Base-by-base conservation (phyloP, 148 eudicot genomes). In the Linanthus parryae region DNA sequence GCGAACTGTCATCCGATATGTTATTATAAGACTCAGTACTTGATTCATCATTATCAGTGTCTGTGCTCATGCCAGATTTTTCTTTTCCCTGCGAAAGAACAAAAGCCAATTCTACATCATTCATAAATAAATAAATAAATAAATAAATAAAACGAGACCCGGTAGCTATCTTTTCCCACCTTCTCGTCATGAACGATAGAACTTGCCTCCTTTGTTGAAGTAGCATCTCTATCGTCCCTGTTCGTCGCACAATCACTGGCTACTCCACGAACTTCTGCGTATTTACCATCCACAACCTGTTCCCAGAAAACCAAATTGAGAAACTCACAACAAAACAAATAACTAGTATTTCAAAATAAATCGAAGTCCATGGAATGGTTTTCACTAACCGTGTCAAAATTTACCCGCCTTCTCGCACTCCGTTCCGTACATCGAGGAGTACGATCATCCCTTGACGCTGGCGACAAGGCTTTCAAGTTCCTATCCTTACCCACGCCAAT, bases 401-500 rank as follows among this genome's bases (percentile, higher is more conserved):
- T 38, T 1, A 17, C 27, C 43, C 25, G 56, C 60, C 65, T 59
- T 35, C 34, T 59, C 44, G 38, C 65, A 24, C 57, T 33, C 16
- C 2, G 24, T 26, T 21, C 41, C 17, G 17, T 16, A 39, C 58
- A n/a, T n/a, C n/a, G n/a, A n/a, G n/a, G n/a, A n/a, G n/a, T n/a
- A n/a, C n/a, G n/a, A n/a, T n/a, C n/a, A n/a, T n/a, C n/a, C n/a
- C n/a, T n/a, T n/a, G n/a, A n/a, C n/a, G n/a, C n/a, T n/a, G n/a
- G n/a, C n/a, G n/a, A n/a, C n/a, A 47, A 41, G 38, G 20, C 52
- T 27, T 57, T 25, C 31, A 57, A 44, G 13, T 66, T 70, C 50
- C 67, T 75, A 28, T 80, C 87, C 66, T 61, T 59, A 9, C 71
- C 54, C 28, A 84, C 78, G 62, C 76, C 76, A 33, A 84, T 71